Evolutionary conservation across 305 asterid species (phyloP), one percentile per base, ranked within the genome.

Genomic region (Fraxinus nigra): DNA sequence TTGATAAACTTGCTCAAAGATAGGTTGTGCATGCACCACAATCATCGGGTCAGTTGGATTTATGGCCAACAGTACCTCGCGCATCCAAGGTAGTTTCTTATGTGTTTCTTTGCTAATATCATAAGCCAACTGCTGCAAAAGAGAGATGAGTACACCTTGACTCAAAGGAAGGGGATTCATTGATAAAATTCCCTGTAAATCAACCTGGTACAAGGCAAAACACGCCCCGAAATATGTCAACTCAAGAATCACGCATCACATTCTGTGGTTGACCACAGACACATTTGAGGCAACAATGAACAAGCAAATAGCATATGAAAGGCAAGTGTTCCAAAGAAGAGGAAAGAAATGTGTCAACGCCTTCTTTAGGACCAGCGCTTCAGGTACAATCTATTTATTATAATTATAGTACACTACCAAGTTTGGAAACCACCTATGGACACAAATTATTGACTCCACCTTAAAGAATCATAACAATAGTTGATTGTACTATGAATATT

Each of bases 11-110:
- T 89, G 92, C 75, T 89, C 90, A 34, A 94, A 93, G 89, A 97
- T 95, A 3, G 97, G 97, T 6, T 95, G 97, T 5, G 91, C 94
- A 5, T 93, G 97, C 81, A 92, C 86, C 56, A 86, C 88, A 37
- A 97, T 95, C 94, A 92, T 85, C 11, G 92, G 90, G 77, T 97
- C 98, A 0, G 90, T 76, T 26, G 92, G 92, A 72, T 87, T 84
- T 51, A 88, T 83, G 78, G 89, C 89, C 46, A 87, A 22, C 3
- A 87, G 74, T 9, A 83, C 84, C 78, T 84, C 88, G 63, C 87
- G 82, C 92, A 88, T 89, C 92, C 92, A 89, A 7, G 84, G 81
- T 56, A 89, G 85, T 72, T 89, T 89, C 40, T 76, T 80, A 2
- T 77, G 67, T 0, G 85, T 72, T 72, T 88, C 92, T 18, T 81